These are phyloP conservation scores for Chiua virens DNA, from an alignment of 768 basidiomycete species.

Conservation along the genomic window DNA sequence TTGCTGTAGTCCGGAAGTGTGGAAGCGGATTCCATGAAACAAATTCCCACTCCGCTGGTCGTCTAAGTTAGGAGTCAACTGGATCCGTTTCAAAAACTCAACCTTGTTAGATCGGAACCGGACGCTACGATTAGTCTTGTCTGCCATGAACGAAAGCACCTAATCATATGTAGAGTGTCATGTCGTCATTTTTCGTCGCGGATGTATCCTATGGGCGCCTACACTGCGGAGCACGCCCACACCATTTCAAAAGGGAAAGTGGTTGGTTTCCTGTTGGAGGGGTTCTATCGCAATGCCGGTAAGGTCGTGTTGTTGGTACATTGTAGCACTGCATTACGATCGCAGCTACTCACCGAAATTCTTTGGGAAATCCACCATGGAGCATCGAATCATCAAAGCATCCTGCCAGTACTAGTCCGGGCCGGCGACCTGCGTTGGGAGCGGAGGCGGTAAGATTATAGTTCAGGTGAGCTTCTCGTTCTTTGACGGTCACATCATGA, in stretches of 20 bases:
- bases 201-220: neutral
- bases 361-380: neutral
- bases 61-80: neutral
- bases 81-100: neutral
- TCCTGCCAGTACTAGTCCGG: slow-evolving; percentile 1
- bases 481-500: neutral
- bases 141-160: neutral
- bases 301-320: neutral
- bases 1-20: slow-evolving; percentile 24
- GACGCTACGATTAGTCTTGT: neutral
- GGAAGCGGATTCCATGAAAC: slow-evolving; percentile 13
- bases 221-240: neutral
- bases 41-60: slow-evolving; percentile 23
- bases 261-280: no score
- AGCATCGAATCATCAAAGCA: neutral
- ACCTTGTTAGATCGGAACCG: slow-evolving; percentile 12
- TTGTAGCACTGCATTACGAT: neutral
- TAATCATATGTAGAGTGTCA: neutral
- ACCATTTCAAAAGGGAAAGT: neutral
- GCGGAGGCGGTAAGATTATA: neutral
- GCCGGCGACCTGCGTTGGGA: neutral
- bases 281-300: slow-evolving; percentile 2
- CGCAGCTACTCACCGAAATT: slow-evolving; percentile 4
- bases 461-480: neutral
- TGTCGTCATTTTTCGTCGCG: neutral